Conservation (phyloP, 73 alveolate species). For the Paraurostyla sp. region DNA sequence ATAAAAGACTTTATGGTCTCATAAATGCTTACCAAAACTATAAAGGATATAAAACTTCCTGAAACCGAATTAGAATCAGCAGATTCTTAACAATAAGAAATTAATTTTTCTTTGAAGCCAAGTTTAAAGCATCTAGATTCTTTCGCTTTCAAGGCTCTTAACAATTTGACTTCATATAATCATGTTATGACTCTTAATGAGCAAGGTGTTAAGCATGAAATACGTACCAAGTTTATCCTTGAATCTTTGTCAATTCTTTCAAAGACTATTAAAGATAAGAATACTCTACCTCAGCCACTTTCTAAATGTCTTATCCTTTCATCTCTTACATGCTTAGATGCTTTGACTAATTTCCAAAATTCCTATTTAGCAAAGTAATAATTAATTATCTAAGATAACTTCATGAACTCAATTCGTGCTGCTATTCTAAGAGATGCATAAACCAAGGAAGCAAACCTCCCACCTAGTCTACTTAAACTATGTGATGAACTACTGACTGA, state of each 20-base stretch:
- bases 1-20: slow-evolving; percentile 13
- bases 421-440: slow-evolving; percentile 14
- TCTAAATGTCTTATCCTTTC: not conserved
- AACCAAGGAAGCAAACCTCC: slow-evolving; percentile 2
- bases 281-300: not conserved
- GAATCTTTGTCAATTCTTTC: slow-evolving; percentile 14
- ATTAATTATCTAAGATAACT: slow-evolving; percentile 14
- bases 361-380: not conserved
- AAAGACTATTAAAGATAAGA: slow-evolving; percentile 9
- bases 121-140: not conserved
- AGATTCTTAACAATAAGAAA: not conserved
- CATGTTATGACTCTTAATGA: slow-evolving; percentile 50
- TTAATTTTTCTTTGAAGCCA: not conserved
- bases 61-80: not conserved
- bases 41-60: not conserved
- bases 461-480: slow-evolving; percentile 2
- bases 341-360: slow-evolving; percentile 13
- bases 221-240: slow-evolving; percentile 34
- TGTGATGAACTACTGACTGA: slow-evolving; percentile 26
- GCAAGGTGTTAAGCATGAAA: slow-evolving; percentile 13
- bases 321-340: not conserved
- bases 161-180: slow-evolving; percentile 34
- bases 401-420: slow-evolving; percentile 15
- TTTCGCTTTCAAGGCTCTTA: not conserved
- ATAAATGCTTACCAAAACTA: not conserved